Conservation (phyloP, 2,329 filamentous ascomycete species). For the Rhynchosporium graminicola region DNA sequence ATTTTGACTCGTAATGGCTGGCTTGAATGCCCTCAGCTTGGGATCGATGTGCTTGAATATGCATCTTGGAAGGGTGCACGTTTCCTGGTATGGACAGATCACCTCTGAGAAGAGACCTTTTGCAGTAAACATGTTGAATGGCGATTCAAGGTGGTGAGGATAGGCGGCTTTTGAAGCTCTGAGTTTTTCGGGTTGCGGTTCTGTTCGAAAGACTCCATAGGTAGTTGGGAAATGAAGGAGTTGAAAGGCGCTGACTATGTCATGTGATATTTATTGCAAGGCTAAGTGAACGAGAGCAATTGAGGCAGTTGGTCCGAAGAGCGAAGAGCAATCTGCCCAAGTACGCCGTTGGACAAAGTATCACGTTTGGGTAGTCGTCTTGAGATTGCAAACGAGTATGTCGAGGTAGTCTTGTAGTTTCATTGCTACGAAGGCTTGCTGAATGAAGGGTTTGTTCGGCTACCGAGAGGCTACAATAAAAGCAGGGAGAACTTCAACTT, state of each 20-base stretch:
- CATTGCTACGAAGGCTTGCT: not conserved
- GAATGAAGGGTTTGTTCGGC: not conserved
- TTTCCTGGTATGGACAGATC: conserved; percentile 37
- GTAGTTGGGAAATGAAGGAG: not conserved
- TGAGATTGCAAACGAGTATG: not conserved
- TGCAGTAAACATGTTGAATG: conserved; percentile 39
- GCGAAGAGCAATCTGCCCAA: not conserved
- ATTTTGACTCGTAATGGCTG: conserved; percentile 5
- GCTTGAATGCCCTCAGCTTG: not conserved
- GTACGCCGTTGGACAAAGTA: not conserved
- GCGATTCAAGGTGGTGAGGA: not conserved
- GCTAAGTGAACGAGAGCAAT: not conserved
- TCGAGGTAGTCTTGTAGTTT: not conserved
- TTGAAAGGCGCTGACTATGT: not conserved
- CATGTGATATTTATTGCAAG: not conserved
- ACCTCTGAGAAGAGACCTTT: conserved; percentile 39
- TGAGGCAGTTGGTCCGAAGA: not conserved
- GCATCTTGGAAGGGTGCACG: conserved; percentile 39
- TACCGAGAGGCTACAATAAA: no score
- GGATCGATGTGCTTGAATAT: conserved; percentile 37
- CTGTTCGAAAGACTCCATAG: not conserved
- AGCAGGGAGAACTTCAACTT: no score
- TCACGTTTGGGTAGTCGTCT: not conserved
- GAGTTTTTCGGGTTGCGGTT: not conserved
- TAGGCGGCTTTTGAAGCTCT: not conserved